Conservation (phyloP, 257 asterid genomes). For the Leonotis leonurus region DNA sequence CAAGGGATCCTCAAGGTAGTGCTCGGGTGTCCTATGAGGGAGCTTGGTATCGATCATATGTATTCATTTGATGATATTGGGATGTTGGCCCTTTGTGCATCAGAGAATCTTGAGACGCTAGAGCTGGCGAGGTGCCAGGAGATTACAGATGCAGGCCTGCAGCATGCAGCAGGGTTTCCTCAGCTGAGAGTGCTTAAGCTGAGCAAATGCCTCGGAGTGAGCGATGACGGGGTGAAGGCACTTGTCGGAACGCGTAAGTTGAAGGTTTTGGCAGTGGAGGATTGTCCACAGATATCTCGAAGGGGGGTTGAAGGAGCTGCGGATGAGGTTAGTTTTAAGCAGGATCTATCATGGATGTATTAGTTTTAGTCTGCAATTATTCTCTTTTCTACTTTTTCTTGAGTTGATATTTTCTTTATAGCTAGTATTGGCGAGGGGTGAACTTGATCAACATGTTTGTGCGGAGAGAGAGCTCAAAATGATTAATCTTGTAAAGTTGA, state of each 20-base stretch:
- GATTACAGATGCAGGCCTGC: slow-evolving; percentile 72
- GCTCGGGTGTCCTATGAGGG: slow-evolving; percentile 55
- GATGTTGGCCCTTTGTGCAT: slow-evolving; percentile 65
- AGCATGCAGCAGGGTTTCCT: slow-evolving; percentile 43
- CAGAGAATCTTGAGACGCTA: slow-evolving; percentile 44
- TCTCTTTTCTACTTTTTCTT: not conserved
- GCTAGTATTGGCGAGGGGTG: too few species aligned
- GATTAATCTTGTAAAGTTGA: too few species aligned
- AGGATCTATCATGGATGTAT: slow-evolving; percentile 78
- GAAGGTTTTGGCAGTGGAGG: slow-evolving; percentile 50
- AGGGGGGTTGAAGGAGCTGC: slow-evolving; percentile 64
- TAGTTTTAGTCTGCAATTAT: slow-evolving; percentile 12
- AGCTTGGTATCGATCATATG: slow-evolving; percentile 61
- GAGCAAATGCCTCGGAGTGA: slow-evolving; percentile 63
- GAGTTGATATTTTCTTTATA: too few species aligned
- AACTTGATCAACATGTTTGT: too few species aligned
- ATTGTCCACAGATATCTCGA: slow-evolving; percentile 76
- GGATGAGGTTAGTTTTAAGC: slow-evolving; percentile 45
- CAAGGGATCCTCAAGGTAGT: slow-evolving; percentile 55
- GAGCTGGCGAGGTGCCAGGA: slow-evolving; percentile 78
- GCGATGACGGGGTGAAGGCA: slow-evolving; percentile 61
- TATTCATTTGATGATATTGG: slow-evolving; percentile 61
- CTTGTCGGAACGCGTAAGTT: slow-evolving; percentile 49
- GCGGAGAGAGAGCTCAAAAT: too few species aligned
- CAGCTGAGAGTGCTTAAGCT: slow-evolving; percentile 43